A percentile compares a stretch with the other conserved stretches of the same genome.
phyloP scores from a whole-genome alignment of 192 early-diverging fungal species.

The Powellomyces hirtus region DNA sequence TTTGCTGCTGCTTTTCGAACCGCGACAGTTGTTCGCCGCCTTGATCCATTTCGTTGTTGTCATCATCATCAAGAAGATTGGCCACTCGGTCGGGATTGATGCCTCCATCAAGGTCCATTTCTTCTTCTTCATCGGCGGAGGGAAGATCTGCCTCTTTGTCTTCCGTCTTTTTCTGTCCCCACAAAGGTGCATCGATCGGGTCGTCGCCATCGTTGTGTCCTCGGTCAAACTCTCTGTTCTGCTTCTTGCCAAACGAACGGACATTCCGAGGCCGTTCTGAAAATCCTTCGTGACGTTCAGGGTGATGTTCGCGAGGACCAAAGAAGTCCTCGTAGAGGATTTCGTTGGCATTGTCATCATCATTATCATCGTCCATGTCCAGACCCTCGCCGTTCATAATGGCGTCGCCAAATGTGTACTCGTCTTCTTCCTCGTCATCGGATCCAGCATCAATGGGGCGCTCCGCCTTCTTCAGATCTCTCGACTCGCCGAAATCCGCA shows the following conservation, averaged over 20 bases:
- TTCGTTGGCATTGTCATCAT: slow-evolving; percentile 57
- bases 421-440: slow-evolving; percentile 53
- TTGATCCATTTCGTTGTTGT: slow-evolving; percentile 32
- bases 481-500: slow-evolving; percentile 72
- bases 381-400: slow-evolving; percentile 19
- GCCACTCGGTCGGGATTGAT: slow-evolving; percentile 29
- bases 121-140: slow-evolving; percentile 19
- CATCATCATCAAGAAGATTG: slow-evolving; percentile 59
- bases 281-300: slow-evolving; percentile 18
- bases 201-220: slow-evolving; percentile 34
- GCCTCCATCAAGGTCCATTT: slow-evolving; percentile 24
- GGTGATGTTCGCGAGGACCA: slow-evolving; percentile 54
- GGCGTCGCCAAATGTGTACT: slow-evolving; percentile 29
- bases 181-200: slow-evolving; percentile 27
- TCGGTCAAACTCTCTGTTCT: background rate
- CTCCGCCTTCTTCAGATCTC: slow-evolving; percentile 58
- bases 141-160: slow-evolving; percentile 22
- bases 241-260: background rate
- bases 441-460: slow-evolving; percentile 55
- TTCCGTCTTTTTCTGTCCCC: background rate
- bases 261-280: slow-evolving; percentile 1
- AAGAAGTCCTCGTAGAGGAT: slow-evolving; percentile 86
- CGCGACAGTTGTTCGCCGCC: slow-evolving; percentile 53
- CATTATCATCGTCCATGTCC: slow-evolving; percentile 62
- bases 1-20: slow-evolving; percentile 77